Evolutionary conservation across 768 basidiomycete species (phyloP).

Genomic region (Daedalea quercina): DNA sequence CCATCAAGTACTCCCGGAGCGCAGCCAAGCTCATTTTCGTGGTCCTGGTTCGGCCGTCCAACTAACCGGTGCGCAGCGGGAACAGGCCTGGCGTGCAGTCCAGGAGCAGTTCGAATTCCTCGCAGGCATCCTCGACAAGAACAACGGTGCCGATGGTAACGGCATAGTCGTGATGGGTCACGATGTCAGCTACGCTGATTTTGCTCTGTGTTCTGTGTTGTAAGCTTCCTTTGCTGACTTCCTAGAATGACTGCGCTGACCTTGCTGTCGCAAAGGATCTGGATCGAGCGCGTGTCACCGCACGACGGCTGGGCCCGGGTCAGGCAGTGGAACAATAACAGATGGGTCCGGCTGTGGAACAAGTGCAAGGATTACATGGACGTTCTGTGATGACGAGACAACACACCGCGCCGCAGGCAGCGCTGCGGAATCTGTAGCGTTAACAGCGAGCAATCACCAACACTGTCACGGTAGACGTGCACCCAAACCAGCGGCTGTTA

Average conservation of each 20-base stretch:
- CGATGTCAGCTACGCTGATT: constrained; percentile 67
- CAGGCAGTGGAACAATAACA: constrained; percentile 61
- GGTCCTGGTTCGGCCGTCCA: constrained; percentile 10
- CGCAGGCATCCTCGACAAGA: constrained; percentile 62
- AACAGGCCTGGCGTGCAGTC: constrained; percentile 59
- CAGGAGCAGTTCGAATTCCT: constrained; percentile 64
- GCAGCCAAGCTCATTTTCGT: constrained; percentile 46
- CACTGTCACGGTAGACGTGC: neutral
- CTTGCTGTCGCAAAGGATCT: constrained; percentile 30
- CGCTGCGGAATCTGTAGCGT: neutral
- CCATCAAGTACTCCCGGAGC: constrained; percentile 52
- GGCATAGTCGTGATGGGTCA: constrained; percentile 59
- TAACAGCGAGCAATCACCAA: neutral
- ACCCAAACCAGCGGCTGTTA: neutral
- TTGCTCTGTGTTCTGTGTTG: constrained; percentile 63
- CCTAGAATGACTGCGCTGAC: neutral
- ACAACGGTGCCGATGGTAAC: constrained; percentile 50
- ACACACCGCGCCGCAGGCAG: neutral
- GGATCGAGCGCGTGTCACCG: constrained; percentile 68
- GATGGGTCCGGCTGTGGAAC: constrained; percentile 60
- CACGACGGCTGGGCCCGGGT: constrained; percentile 68
- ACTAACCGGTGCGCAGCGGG: constrained; percentile 39
- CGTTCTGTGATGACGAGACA: constrained; percentile 26
- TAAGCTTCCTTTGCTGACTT: constrained; percentile 8
- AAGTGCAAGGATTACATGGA: constrained; percentile 65